Conservation (phyloP, 768 basidiomycete species). For the Termitomyces sp. region DNA sequence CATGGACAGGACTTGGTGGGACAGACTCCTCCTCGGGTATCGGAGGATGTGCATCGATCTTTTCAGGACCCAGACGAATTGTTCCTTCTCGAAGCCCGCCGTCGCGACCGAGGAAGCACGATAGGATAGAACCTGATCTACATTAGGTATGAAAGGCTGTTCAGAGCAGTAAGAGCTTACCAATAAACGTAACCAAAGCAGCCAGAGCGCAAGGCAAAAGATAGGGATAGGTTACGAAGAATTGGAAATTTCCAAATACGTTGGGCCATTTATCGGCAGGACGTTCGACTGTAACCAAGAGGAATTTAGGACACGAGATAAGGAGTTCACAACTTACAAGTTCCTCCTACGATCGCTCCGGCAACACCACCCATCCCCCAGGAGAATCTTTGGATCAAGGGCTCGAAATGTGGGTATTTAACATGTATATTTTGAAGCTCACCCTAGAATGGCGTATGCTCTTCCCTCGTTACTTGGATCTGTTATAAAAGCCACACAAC, state of each 20-base stretch:
- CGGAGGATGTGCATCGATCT: slow-evolving; percentile 45
- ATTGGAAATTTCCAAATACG: slow-evolving; percentile 56
- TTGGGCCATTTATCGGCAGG: slow-evolving; percentile 87
- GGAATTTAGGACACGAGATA: background rate
- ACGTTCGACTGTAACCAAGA: slow-evolving; percentile 59
- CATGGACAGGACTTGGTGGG: slow-evolving; percentile 40
- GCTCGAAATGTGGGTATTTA: slow-evolving; percentile 6
- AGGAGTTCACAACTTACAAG: slow-evolving; percentile 50
- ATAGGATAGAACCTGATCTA: slow-evolving; percentile 72
- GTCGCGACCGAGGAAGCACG: slow-evolving; percentile 86
- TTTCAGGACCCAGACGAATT: slow-evolving; percentile 82
- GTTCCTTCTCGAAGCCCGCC: slow-evolving; percentile 86
- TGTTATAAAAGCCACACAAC: slow-evolving; percentile 82
- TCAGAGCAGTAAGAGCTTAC: slow-evolving; percentile 33
- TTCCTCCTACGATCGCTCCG: slow-evolving; percentile 82
- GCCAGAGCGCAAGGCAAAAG: slow-evolving; percentile 84
- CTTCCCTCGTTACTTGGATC: slow-evolving; percentile 91
- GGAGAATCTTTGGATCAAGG: slow-evolving; percentile 57
- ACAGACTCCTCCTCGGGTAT: slow-evolving; percentile 65
- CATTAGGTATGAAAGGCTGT: slow-evolving; percentile 5
- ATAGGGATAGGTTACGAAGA: slow-evolving; percentile 86
- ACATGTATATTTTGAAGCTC: slow-evolving; percentile 12
- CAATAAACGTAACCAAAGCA: slow-evolving; percentile 68
- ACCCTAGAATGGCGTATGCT: slow-evolving; percentile 93
- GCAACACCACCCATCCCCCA: slow-evolving; percentile 97